Base-by-base conservation (phyloP, 805 yeast species). In the Kazachstania psychrophila region DNA sequence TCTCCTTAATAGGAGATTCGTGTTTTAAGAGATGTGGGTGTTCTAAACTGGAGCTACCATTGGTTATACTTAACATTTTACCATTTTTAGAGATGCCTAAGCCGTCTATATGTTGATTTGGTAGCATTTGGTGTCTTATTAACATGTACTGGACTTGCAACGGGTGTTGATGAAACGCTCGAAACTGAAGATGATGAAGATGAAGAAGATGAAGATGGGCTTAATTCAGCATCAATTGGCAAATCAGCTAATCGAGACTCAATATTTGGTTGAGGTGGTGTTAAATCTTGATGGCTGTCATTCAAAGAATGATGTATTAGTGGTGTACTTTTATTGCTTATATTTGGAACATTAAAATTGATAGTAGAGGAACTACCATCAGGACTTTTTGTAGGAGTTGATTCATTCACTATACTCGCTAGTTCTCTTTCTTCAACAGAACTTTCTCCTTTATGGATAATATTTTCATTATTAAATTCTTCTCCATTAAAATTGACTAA, bases 81-180 rank as follows among this genome's bases (percentile, higher is more conserved):
- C 36, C 33, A 24, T 33, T 27, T 24, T 38, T 36, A 43, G 42
- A 36, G 35, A 36, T 37, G 46, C 46, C 46, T 43, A 43, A 43
- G 46, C 32, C 39, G 43, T 28, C 39, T 42, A 14, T 30, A 15
- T 6, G n/a, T 18, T 23, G 33, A 10, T 17, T 23, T 24, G 20
- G 12, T 19, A 17, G 11, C 5, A 11, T 14, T 18, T 15, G 18
- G 3, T 11, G 17, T 28, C 3, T 16, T 10, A 7, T 10, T 6
- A 22, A 20, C 29, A 27, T 38, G 30, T 24, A 38, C 37, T 6
- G 47, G 46, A 15, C 46, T 43, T 5, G 41, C 37, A 12, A 46
- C 28, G 5, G 49, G 54, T 1, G 52, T 44, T 2, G 53, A 46
- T 4, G 36, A 36, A 12, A 31, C 33, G 22, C 42, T 41, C 9